Conservation (phyloP, 108 stramenopile genomes). For the Pseudonitzschia multiseries region DNA sequence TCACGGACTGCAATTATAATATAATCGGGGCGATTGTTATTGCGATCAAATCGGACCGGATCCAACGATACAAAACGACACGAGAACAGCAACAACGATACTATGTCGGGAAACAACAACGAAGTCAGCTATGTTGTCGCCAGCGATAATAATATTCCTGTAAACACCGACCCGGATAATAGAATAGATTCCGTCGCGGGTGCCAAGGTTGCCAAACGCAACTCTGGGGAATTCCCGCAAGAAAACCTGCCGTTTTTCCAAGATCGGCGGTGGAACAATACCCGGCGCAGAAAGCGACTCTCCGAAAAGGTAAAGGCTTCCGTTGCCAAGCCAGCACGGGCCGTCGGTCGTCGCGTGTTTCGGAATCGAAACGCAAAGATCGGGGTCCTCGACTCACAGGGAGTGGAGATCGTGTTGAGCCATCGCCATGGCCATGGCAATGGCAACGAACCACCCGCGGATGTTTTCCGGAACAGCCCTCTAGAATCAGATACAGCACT, state of each 20-base stretch:
- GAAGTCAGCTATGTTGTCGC: not conserved
- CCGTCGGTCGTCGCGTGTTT: conserved; percentile 13
- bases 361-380: not conserved
- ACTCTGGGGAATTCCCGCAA: not conserved
- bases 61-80: no score
- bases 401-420: not conserved
- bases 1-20: no score
- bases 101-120: not conserved
- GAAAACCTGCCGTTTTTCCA: not conserved
- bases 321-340: conserved; percentile 14
- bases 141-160: no score
- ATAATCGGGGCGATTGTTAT: no score
- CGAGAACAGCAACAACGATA: no score
- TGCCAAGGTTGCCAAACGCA: not conserved
- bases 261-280: not conserved
- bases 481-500: not conserved
- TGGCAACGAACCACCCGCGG: not conserved
- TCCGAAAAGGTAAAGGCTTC: conserved; percentile 17
- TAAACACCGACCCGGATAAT: not conserved
- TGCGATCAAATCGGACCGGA: no score
- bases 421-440: no score
- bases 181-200: not conserved
- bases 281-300: not conserved
- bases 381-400: not conserved
- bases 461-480: not conserved